Evolutionary conservation across 129 eudicot genomes (phyloP).

Genomic region (Mikania micrantha): DNA sequence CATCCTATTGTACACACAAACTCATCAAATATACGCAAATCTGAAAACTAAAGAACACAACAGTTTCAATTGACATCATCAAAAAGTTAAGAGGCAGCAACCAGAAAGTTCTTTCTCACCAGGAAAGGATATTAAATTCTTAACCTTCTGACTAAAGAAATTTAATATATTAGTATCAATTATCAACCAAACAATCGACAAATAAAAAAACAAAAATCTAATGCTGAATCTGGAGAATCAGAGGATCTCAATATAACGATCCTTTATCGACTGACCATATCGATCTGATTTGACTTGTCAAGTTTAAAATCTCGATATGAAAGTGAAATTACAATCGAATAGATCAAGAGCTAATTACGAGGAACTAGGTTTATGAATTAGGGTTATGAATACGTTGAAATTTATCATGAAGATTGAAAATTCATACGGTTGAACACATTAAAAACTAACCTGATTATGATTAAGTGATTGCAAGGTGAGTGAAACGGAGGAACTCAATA

Average conservation of each 20-base stretch:
- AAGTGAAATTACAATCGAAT: slow-evolving; percentile 15
- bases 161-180: neutral
- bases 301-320: neutral
- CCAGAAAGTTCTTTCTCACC: slow-evolving; percentile 4
- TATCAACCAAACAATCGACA: neutral
- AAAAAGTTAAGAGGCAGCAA: neutral
- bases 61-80: neutral
- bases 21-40: neutral
- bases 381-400: slow-evolving; percentile 5
- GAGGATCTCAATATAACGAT: slow-evolving; percentile 5
- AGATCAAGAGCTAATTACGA: slow-evolving; percentile 6
- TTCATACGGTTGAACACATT: slow-evolving; percentile 3
- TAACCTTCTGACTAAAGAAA: slow-evolving; percentile 14
- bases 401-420: neutral
- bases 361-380: too few relatives aligned
- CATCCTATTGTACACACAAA: slow-evolving; percentile 33
- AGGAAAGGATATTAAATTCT: slow-evolving; percentile 8
- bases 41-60: neutral
- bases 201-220: slow-evolving; percentile 1
- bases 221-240: slow-evolving; percentile 7
- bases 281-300: neutral
- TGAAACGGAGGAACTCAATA: slow-evolving; percentile 9
- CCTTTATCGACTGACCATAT: neutral
- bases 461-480: neutral
- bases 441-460: slow-evolving; percentile 12